Evolutionary conservation across 192 early-diverging fungal genomes (phyloP), one percentile per base, ranked within the genome.

Genomic region (Podila minutissima): DNA sequence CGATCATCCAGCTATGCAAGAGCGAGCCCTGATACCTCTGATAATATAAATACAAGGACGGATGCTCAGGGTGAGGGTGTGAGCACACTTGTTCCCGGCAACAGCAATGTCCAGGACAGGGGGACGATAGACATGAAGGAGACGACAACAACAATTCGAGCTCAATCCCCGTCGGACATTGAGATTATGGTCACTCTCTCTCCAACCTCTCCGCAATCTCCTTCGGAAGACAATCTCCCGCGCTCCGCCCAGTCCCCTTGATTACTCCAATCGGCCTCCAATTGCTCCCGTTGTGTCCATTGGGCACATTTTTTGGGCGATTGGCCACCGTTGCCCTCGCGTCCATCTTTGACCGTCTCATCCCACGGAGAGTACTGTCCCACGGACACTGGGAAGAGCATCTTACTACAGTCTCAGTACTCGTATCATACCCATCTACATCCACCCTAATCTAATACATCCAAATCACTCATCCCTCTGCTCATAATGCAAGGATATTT

Each of bases 201-300:
- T 17, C 13, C 41, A 0, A 1, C 29, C 33, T 35, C 33, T 35
- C 33, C 33, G 5, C 33, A 35, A 35, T 46, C 41, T 46, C 41
- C 57, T 22, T 61, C 74, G 68, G 74, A 69, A 50, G 63, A 76
- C 32, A 63, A 76, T 76, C 68, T 61, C 68, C 74, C 74, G 63
- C 31, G 29, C 22, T 15, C 74, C 74, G 74, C 53, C 53, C 53
- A 55, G 10, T 26, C 20, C 20, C n/a, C 53, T 55, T n/a, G 11
- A 55, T 5, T 26, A 53, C n/a, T 22, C 24, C 24, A 17, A 2
- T 15, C 41, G 7, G 0, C 10, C 35, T 37, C 8, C 35, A 37
- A 46, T 17, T 46, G 41, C 41, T 8, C 41, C 15, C 15, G 41
- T 4, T 46, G 41, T 3, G 13, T 17, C 41, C 41, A 13, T 46